These are phyloP conservation scores for Fraxinus anomala DNA, from an alignment of 257 asterid genomes.

Conservation along the genomic window DNA sequence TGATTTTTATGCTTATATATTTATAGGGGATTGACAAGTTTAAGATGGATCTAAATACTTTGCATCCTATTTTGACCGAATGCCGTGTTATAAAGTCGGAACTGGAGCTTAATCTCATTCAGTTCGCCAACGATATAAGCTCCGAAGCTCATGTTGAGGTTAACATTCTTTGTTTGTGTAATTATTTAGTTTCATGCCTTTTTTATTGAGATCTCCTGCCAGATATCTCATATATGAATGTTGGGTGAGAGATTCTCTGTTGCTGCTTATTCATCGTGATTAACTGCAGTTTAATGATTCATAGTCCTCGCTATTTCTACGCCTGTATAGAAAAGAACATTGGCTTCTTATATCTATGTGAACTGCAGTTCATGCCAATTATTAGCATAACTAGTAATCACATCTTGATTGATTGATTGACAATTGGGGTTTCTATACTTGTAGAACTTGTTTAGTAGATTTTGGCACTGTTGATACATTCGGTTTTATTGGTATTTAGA, in stretches of 20 bases:
- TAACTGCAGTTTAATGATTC: neutral
- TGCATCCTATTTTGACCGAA: slow-evolving; percentile 93
- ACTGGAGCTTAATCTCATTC: slow-evolving; percentile 80
- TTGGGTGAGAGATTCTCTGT: neutral
- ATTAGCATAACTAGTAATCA: neutral
- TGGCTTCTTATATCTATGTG: neutral
- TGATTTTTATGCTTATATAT: slow-evolving; percentile 23
- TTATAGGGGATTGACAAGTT: slow-evolving; percentile 82
- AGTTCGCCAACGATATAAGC: slow-evolving; percentile 96
- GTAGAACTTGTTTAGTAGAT: neutral
- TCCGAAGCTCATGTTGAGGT: slow-evolving; percentile 99
- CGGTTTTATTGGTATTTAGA: neutral
- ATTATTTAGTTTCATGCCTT: neutral
- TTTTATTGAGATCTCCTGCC: neutral
- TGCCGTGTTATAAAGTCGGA: slow-evolving; percentile 86
- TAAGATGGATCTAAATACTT: slow-evolving; percentile 55
- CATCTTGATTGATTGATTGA: neutral
- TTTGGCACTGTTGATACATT: neutral
- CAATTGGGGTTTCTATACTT: neutral
- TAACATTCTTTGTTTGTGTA: slow-evolving; percentile 26
- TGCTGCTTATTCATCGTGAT: neutral
- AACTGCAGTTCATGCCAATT: neutral
- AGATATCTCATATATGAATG: neutral
- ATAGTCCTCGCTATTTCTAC: neutral
- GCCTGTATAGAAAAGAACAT: neutral